phyloP scores from a whole-genome alignment of 106 monocot genomes.

The Triglochin maritima region DNA sequence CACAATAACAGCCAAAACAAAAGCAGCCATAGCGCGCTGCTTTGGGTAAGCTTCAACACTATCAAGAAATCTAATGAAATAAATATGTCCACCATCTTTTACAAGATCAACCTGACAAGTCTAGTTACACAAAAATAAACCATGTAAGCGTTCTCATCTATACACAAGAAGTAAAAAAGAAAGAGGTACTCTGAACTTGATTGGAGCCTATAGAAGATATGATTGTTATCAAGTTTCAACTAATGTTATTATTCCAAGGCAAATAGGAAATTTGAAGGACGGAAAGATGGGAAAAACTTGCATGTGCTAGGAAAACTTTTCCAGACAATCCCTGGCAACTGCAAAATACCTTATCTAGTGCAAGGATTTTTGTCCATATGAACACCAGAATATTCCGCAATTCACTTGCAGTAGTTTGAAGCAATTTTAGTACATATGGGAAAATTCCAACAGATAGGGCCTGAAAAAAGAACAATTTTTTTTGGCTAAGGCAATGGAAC shows the following conservation, averaged over 20 bases:
- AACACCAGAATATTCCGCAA: slow-evolving; percentile 91
- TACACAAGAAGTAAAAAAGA: too few species aligned
- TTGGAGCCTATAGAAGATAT: too few species aligned
- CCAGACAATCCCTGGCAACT: background rate
- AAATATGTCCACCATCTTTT: slow-evolving; percentile 89
- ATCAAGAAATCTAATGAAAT: slow-evolving; percentile 96
- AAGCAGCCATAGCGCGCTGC: slow-evolving; percentile 97
- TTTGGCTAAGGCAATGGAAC: too few species aligned
- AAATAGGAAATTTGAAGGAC: background rate
- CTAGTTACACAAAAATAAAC: slow-evolving; percentile 20
- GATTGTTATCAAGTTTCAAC: too few species aligned
- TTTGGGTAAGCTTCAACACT: slow-evolving; percentile 83
- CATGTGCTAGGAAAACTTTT: too few species aligned
- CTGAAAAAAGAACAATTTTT: slow-evolving; percentile 28
- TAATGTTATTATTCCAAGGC: too few species aligned
- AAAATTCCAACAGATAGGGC: slow-evolving; percentile 95
- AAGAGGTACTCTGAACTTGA: too few species aligned
- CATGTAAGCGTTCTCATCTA: background rate
- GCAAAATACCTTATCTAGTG: slow-evolving; percentile 80
- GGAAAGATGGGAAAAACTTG: background rate
- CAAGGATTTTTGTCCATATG: slow-evolving; percentile 97
- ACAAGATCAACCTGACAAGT: slow-evolving; percentile 95
- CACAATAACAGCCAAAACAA: slow-evolving; percentile 89
- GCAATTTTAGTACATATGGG: slow-evolving; percentile 88
- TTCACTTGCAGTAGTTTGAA: slow-evolving; percentile 81